Conservation (phyloP, 2,329 filamentous ascomycete genomes). For the Colletotrichum magnum region DNA sequence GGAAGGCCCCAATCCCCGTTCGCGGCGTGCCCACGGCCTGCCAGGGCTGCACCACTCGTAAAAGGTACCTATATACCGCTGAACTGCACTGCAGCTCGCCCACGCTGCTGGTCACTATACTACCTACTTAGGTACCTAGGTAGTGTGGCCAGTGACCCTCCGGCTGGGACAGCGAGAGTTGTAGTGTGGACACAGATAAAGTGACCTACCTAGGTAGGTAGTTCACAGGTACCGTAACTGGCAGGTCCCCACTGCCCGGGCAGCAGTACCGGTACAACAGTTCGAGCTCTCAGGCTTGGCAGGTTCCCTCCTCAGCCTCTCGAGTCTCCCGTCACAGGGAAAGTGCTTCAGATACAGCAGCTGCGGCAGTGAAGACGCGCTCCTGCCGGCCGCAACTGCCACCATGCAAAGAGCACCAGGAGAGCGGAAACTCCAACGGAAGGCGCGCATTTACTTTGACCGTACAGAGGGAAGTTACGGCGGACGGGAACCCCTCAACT, state of each 20-base stretch:
- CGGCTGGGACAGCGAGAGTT: too few relatives aligned
- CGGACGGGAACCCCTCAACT: too few relatives aligned
- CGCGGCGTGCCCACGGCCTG: not conserved
- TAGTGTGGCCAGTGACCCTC: not conserved
- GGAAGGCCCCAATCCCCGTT: conserved; percentile 11
- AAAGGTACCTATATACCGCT: too few relatives aligned
- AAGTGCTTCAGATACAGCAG: conserved; percentile 20
- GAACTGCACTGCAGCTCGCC: too few relatives aligned
- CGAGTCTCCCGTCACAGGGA: not conserved
- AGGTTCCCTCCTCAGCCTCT: conserved; percentile 29
- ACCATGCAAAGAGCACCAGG: not conserved
- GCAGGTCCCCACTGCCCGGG: not conserved
- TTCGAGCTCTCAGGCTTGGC: conserved; percentile 13
- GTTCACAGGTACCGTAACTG: conserved; percentile 9
- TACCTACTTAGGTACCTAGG: not conserved
- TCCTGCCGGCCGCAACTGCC: not conserved
- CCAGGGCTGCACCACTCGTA: too few relatives aligned
- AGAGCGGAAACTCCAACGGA: not conserved
- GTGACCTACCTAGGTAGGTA: not conserved
- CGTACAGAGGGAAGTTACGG: not conserved
- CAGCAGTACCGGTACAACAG: conserved; percentile 12
- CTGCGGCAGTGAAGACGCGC: not conserved
- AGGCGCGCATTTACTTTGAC: not conserved
- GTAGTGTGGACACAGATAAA: not conserved
- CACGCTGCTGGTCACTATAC: too few relatives aligned